Conservation (phyloP, 2,329 filamentous ascomycete genomes). For the Gyromitra esculenta region DNA sequence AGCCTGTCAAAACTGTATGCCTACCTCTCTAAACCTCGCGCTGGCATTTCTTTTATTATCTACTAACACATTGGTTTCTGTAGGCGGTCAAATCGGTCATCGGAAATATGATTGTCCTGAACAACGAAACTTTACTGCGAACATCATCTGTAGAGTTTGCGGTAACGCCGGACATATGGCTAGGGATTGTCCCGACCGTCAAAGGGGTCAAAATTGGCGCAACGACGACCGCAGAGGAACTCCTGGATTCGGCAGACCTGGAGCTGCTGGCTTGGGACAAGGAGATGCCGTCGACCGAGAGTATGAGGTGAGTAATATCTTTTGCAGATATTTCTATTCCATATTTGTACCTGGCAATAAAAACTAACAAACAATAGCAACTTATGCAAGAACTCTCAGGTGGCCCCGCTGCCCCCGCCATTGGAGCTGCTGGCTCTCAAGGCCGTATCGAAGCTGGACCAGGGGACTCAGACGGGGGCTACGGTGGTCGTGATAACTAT, state of each 20-base stretch:
- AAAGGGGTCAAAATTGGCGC: conserved; percentile 90
- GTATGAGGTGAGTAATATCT: conserved; percentile 77
- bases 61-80: conserved; percentile 14
- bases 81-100: conserved; percentile 93
- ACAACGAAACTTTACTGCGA: conserved; percentile 97
- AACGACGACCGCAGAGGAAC: conserved; percentile 70
- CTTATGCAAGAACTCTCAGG: conserved; percentile 97
- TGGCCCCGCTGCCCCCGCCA: conserved; percentile 66
- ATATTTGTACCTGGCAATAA: conserved; percentile 18
- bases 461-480: conserved; percentile 68
- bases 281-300: conserved; percentile 91
- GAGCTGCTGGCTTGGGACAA: conserved; percentile 74
- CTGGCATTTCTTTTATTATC: neutral
- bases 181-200: conserved; percentile 93
- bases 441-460: conserved; percentile 82
- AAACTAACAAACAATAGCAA: conserved; percentile 71
- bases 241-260: conserved; percentile 64
- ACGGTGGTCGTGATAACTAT: conserved; percentile 60
- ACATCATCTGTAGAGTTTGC: conserved; percentile 98
- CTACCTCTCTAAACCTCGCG: conserved; percentile 33
- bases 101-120: conserved; percentile 99
- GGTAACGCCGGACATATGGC: conserved; percentile 99
- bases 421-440: conserved; percentile 71
- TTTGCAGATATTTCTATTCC: neutral
- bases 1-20: conserved; percentile 91